Evolutionary conservation across 129 eudicot species (phyloP).

Genomic region (Sambucus nigra): DNA sequence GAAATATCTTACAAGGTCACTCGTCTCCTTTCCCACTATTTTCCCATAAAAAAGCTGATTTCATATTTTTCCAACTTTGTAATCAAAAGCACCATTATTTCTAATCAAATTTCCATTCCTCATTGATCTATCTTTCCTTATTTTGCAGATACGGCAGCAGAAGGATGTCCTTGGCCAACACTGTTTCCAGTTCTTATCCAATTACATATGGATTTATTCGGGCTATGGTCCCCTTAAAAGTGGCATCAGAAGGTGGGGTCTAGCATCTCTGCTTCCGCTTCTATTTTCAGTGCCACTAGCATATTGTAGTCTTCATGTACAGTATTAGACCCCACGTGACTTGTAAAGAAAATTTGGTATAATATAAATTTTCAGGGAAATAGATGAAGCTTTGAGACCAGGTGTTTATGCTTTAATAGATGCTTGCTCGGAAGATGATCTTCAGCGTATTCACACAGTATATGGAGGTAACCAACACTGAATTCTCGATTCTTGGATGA

Average conservation of each 20-base stretch:
- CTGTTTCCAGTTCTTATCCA: slow-evolving; percentile 53
- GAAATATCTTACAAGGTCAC: no score
- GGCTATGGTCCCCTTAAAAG: slow-evolving; percentile 60
- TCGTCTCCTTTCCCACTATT: no score
- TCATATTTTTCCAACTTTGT: no score
- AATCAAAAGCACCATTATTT: no score
- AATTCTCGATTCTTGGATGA: not conserved
- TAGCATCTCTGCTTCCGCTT: slow-evolving; percentile 3
- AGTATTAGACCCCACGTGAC: not conserved
- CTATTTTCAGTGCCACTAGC: not conserved
- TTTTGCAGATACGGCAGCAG: slow-evolving; percentile 77
- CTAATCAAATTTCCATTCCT: not conserved
- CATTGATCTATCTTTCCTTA: not conserved
- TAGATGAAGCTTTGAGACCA: slow-evolving; percentile 86
- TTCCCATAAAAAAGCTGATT: no score
- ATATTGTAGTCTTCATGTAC: not conserved
- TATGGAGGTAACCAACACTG: slow-evolving; percentile 63
- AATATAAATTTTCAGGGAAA: slow-evolving; percentile 47
- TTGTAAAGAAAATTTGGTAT: not conserved
- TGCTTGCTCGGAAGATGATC: slow-evolving; percentile 80
- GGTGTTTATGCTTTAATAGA: slow-evolving; percentile 88
- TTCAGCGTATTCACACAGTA: slow-evolving; percentile 72
- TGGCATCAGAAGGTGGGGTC: slow-evolving; percentile 66
- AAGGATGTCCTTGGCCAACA: slow-evolving; percentile 49
- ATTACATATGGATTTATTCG: slow-evolving; percentile 65